Evolutionary conservation across 2,329 filamentous ascomycete genomes (phyloP), one percentile per base, ranked within the genome.

Genomic region (Fusarium praegraminearum): DNA sequence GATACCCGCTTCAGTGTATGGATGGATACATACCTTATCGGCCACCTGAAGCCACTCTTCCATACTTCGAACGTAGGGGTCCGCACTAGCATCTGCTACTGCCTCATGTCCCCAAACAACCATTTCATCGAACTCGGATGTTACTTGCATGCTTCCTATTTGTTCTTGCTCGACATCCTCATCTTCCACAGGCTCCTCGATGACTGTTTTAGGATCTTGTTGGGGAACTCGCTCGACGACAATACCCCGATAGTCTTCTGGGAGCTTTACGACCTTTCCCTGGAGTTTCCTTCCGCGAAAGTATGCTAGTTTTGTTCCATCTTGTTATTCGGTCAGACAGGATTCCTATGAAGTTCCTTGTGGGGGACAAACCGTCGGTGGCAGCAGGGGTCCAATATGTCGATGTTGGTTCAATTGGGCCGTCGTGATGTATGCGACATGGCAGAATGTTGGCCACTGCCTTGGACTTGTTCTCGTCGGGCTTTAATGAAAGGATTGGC

Each of bases 31-130:
- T 79, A 93, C 91, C 77, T 86, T 85, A 69, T 90, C 87, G 13
- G 93, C 88, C 77, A 94, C 88, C 13, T 84, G 83, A 60, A 97
- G 83, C 93, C 94, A 97, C 79, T 97, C 94, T 70, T 90, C 86
- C 44, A 97, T 82, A 0, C 91, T 89, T 76, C 91, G 90, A 7
- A 93, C 83, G 77, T 93, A 96, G 2, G 86, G 83, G 79, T 97
- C 93, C 8, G 81, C 81, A 30, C 83, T 83, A 1, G 84, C 83
- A 63, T 91, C 89, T 8, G 89, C 89, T 51, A 87, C 73, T 1
- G 81, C 79, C 71, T 96, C 94, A 78, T 97, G 94, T 0, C 87
- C 90, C 94, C 94, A 98, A n/a, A 97, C 85, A 5, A 93, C 81
- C 52, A 97, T 78, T 57, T 91, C 84, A 9, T 93, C 88, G 76